These are phyloP conservation scores for Trametes pubescens DNA, from an alignment of 1,284 basidiomycete genomes.

Conservation along the genomic window DNA sequence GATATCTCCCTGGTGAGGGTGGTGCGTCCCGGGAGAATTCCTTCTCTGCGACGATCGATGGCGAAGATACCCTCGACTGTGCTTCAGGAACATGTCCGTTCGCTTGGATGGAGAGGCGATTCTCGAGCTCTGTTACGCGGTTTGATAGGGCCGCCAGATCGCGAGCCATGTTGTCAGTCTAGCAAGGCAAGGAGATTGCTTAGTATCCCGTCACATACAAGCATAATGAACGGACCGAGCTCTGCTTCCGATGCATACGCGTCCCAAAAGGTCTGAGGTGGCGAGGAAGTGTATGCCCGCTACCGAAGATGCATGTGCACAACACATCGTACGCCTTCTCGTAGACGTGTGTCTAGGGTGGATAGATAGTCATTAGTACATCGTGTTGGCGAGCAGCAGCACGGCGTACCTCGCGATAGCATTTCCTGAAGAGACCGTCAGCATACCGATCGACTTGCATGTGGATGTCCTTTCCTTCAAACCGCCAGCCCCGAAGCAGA, in stretches of 20 bases:
- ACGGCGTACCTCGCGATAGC: constrained; percentile 12
- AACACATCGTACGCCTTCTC: constrained; percentile 7
- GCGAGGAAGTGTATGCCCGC: constrained; percentile 6
- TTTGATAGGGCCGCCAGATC: constrained; percentile 5
- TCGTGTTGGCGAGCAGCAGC: no score
- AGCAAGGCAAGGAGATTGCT: neutral
- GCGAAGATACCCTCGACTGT: neutral
- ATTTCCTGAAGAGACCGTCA: constrained; percentile 26
- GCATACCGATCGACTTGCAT: constrained; percentile 28
- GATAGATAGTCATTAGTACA: neutral
- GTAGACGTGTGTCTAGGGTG: constrained; percentile 5
- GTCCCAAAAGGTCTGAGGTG: constrained; percentile 8
- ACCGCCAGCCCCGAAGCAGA: constrained; percentile 26
- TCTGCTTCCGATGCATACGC: neutral
- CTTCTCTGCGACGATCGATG: neutral
- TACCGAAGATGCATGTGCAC: constrained; percentile 13
- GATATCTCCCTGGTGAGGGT: neutral
- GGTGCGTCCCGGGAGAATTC: neutral
- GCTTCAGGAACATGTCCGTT: neutral
- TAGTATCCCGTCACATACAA: neutral
- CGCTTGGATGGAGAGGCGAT: neutral
- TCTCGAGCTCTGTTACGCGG: constrained; percentile 7
- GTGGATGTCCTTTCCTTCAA: constrained; percentile 25
- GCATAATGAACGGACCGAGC: constrained; percentile 1
- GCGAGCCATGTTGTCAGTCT: neutral